phyloP scores from a whole-genome alignment of 306 rosid genomes.

The Neltuma alba region DNA sequence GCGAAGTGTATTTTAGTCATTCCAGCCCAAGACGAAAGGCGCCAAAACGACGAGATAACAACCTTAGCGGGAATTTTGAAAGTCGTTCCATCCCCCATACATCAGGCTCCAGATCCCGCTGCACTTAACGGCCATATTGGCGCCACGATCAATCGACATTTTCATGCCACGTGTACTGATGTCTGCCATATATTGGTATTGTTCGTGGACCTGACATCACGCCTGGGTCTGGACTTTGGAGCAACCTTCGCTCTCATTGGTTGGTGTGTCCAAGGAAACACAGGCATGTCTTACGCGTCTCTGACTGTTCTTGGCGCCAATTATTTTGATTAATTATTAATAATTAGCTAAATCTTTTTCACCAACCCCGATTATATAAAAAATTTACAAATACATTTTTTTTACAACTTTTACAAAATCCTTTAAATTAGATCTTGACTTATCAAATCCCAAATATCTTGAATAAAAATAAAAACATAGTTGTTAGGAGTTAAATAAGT shows the following conservation, averaged over 20 bases:
- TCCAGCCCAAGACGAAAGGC: not conserved
- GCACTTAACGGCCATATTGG: constrained; percentile 29
- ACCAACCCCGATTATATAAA: no score
- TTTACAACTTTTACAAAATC: no score
- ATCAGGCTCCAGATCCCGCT: constrained; percentile 1
- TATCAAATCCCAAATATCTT: no score
- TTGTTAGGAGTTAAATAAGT: no score
- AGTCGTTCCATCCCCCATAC: constrained; percentile 22
- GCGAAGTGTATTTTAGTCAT: not conserved
- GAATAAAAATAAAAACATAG: no score
- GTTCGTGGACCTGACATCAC: not conserved
- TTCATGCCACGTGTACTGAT: constrained; percentile 21
- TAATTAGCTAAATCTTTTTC: no score
- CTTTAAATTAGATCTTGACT: no score
- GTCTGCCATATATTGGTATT: not conserved
- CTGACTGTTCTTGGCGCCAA: not conserved
- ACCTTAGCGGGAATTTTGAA: constrained; percentile 62
- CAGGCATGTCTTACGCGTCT: constrained; percentile 21
- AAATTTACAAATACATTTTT: no score
- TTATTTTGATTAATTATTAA: not conserved
- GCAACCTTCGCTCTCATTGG: constrained; percentile 30
- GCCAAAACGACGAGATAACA: constrained; percentile 23
- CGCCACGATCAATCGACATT: constrained; percentile 44
- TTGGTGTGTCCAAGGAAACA: constrained; percentile 30
- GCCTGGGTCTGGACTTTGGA: constrained; percentile 23